Evolutionary conservation across 192 early-diverging fungal genomes (phyloP), one percentile per base, ranked within the genome.

Genomic region (Coemansia sp.): DNA sequence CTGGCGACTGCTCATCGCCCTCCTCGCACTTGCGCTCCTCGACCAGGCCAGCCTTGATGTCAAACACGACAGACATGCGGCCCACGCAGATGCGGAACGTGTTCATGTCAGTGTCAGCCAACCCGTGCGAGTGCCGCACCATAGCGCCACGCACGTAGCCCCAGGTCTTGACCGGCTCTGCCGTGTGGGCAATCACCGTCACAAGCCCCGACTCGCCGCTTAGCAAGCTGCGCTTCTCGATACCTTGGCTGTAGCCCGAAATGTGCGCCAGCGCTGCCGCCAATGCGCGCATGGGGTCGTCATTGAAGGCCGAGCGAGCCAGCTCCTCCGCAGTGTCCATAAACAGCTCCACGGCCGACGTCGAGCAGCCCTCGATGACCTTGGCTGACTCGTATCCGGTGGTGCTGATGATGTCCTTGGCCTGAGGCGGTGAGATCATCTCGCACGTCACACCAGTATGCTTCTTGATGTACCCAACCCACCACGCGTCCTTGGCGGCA

Each of bases 261-360:
- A 97, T 90, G 53, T 91, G 88, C 28, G 96, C 96, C 45, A 98
- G 83, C n/a, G 92, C 90, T 6, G 94, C 91, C 8, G 88, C 82
- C 34, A 97, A 74, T 6, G 94, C 93, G 21, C 91, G 83, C 47
- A 89, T 79, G 8, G 94, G 84, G 76, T 95, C 88, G 42, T 87
- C 89, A 16, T 82, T 72, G 65, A 86, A 90, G 53, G 84, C 73
- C 28, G 86, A 80, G 23, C 80, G 73, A 37, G 96, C 84, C 60
- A 97, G 78, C 6, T 87, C 73, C 72, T 89, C 82, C 0, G 95
- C 94, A 9, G 91, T 84, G 39, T 83, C 81, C 18, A 73, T 72
- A 69, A 98, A 98, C 79, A 91, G 90, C 13, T 88, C 76, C 35
- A 95, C 82, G 0, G 94, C 94, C 36, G 85, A 78, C n/a, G 83